Evolutionary conservation across 2,329 filamentous ascomycete species (phyloP).

Genomic region (Anisogramma anomala): DNA sequence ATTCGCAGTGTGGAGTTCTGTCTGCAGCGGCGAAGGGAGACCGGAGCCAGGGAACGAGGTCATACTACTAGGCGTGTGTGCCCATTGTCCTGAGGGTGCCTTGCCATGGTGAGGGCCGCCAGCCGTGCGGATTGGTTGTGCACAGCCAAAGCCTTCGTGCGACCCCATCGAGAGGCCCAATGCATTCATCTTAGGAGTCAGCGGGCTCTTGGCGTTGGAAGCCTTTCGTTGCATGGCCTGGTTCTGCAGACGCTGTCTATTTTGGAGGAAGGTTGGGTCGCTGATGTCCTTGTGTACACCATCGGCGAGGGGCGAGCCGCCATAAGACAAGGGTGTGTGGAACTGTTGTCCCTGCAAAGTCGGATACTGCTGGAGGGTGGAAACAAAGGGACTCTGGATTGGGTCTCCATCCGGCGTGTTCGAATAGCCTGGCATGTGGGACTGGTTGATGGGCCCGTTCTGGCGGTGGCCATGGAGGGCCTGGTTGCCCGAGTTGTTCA

Average conservation of each 20-base stretch:
- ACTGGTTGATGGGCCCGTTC: constrained; percentile 51
- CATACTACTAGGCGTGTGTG: constrained; percentile 72
- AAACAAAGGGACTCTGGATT: constrained; percentile 79
- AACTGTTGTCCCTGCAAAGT: constrained; percentile 38
- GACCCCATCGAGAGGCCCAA: constrained; percentile 59
- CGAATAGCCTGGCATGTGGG: constrained; percentile 70
- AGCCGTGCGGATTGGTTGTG: constrained; percentile 67
- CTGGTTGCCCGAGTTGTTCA: constrained; percentile 38
- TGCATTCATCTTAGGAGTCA: constrained; percentile 77
- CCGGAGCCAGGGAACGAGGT: constrained; percentile 83
- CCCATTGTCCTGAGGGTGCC: constrained; percentile 79
- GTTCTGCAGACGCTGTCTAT: constrained; percentile 44
- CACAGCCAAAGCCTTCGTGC: constrained; percentile 60
- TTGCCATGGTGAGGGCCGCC: constrained; percentile 60
- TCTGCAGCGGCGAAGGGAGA: constrained; percentile 69
- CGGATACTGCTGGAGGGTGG: constrained; percentile 67
- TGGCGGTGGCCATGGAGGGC: constrained; percentile 45
- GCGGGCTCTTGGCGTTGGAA: constrained; percentile 64
- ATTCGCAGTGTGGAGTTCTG: constrained; percentile 56
- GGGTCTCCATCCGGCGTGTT: constrained; percentile 86
- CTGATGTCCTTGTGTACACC: constrained; percentile 37
- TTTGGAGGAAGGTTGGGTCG: constrained; percentile 44
- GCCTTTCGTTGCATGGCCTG: constrained; percentile 60
- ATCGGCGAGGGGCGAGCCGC: constrained; percentile 37
- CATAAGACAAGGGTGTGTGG: constrained; percentile 40